These are phyloP conservation scores for Microstegium vimineum DNA, from an alignment of 176 grass and related monocot species.

Conservation along the genomic window DNA sequence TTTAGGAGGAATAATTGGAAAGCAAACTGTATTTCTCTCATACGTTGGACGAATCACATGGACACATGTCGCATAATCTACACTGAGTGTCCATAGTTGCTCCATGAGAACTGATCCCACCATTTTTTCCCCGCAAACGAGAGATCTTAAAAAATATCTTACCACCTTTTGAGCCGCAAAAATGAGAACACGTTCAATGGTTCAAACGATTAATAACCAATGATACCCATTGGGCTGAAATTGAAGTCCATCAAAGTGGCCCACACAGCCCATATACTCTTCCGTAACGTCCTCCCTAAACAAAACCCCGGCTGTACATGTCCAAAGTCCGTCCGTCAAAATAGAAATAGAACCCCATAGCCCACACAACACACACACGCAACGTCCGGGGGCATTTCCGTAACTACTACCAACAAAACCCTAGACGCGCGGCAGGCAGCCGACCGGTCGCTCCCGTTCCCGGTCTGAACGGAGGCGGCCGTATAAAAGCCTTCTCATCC, in stretches of 20 bases:
- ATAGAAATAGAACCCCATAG: not conserved
- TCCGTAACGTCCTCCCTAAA: too few species aligned
- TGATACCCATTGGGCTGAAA: not conserved
- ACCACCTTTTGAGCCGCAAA: too few species aligned
- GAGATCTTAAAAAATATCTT: too few species aligned
- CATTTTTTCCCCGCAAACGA: too few species aligned
- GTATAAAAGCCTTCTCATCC: constrained; percentile 36
- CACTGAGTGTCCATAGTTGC: too few species aligned
- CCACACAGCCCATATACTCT: not conserved
- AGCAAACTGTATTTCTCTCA: too few species aligned
- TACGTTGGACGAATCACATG: too few species aligned
- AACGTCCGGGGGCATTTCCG: constrained; percentile 12
- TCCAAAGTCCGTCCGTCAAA: constrained; percentile 21
- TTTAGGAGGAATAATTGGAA: too few species aligned
- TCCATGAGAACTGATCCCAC: too few species aligned
- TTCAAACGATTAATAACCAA: not conserved
- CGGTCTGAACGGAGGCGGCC: constrained; percentile 35
- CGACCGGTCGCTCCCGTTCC: constrained; percentile 30
- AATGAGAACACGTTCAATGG: not conserved
- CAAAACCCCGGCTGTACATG: not conserved
- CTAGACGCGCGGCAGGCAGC: constrained; percentile 35
- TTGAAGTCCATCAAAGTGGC: not conserved
- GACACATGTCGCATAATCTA: too few species aligned
- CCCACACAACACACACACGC: not conserved
- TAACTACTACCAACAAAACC: constrained; percentile 40